Percentiles rank a stretch among this genome's conserved stretches.
phyloP scores from a whole-genome alignment of 2,329 filamentous ascomycete species.

The Arthrobotrys iridis region DNA sequence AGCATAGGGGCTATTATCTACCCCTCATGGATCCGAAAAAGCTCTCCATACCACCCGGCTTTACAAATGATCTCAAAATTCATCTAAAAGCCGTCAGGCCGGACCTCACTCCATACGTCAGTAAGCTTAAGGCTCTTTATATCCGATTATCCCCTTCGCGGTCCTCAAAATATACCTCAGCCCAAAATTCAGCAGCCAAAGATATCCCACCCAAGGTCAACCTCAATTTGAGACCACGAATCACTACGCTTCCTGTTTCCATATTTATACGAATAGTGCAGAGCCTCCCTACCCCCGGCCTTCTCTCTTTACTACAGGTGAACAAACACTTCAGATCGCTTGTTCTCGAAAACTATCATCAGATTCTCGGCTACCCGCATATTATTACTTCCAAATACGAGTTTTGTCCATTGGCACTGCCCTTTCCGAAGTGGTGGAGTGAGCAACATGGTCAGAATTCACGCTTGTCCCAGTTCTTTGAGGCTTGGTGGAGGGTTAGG shows the following conservation, averaged over 20 bases:
- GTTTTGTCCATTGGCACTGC: neutral
- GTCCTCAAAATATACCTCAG: neutral
- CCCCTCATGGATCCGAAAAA: neutral
- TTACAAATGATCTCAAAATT: neutral
- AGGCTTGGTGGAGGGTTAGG: constrained; percentile 3
- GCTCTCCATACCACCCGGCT: neutral
- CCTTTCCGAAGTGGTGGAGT: constrained; percentile 1
- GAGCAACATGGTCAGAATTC: neutral
- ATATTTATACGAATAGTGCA: constrained; percentile 17
- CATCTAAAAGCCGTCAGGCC: neutral
- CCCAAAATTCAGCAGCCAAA: neutral
- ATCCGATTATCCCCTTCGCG: neutral
- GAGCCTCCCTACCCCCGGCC: neutral
- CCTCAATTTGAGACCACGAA: neutral
- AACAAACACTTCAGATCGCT: constrained; percentile 3
- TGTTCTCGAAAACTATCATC: constrained; percentile 32
- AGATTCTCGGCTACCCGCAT: constrained; percentile 19
- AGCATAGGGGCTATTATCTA: constrained; percentile 21
- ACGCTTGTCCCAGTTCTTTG: constrained; percentile 3
- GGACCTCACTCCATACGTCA: neutral
- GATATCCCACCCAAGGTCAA: neutral
- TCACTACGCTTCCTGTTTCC: neutral
- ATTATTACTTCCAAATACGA: constrained; percentile 30
- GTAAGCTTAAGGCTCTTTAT: neutral
- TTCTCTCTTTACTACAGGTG: neutral